phyloP scores from a whole-genome alignment of 2,329 filamentous ascomycete genomes.

The Dryadomyces quercus-mongolicae region DNA sequence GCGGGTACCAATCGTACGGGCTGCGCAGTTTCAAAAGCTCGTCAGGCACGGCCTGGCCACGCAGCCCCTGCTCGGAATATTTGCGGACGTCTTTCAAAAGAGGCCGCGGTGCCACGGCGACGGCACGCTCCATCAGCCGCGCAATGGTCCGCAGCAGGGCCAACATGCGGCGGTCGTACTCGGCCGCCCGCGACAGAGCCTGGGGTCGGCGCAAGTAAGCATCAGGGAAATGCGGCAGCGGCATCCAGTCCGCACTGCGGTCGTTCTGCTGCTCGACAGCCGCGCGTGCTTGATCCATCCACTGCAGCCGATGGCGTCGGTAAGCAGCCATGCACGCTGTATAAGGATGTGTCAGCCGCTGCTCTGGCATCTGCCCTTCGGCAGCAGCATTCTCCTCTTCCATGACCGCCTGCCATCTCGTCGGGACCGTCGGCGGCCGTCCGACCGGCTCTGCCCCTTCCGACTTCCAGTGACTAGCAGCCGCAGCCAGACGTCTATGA shows the following conservation, averaged over 20 bases:
- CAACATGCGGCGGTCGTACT: conserved; percentile 18
- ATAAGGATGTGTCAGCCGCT: conserved; percentile 8
- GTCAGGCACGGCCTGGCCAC: conserved; percentile 1
- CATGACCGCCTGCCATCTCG: background rate
- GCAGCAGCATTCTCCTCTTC: background rate
- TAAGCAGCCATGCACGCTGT: conserved; percentile 8
- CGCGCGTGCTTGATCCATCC: conserved; percentile 10
- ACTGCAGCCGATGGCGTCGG: conserved; percentile 6
- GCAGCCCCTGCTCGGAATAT: conserved; percentile 4
- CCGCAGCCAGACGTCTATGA: background rate
- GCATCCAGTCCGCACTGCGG: conserved; percentile 5
- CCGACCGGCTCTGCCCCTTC: background rate
- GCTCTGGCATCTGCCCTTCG: background rate
- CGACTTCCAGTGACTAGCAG: background rate
- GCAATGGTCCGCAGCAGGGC: conserved; percentile 15
- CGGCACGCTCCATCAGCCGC: conserved; percentile 15
- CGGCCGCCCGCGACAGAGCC: conserved; percentile 11
- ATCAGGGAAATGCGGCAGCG: conserved; percentile 13
- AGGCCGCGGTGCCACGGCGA: conserved; percentile 15
- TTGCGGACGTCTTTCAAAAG: conserved; percentile 16
- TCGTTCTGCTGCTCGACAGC: background rate
- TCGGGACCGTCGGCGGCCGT: background rate
- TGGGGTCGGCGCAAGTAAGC: background rate
- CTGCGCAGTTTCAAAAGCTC: conserved; percentile 8
- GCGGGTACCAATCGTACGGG: conserved; percentile 2